Evolutionary conservation across 2,329 filamentous ascomycete species (phyloP).

Genomic region (Colletotrichum zoysiae): DNA sequence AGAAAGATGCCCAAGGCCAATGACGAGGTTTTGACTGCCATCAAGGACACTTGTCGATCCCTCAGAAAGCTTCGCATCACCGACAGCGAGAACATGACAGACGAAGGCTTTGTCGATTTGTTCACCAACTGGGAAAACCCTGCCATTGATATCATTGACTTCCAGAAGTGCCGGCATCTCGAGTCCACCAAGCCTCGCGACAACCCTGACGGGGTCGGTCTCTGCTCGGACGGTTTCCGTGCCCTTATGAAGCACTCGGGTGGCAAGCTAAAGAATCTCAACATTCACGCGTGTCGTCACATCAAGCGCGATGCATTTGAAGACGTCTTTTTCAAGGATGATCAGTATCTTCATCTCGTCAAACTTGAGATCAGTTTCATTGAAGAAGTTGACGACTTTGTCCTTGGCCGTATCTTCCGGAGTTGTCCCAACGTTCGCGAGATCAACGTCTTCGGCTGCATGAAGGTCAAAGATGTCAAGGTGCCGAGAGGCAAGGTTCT

Average conservation of each 20-base stretch:
- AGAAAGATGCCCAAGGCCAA: conserved; percentile 75
- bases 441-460: conserved; percentile 74
- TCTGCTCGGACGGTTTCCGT: conserved; percentile 81
- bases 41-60: conserved; percentile 76
- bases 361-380: conserved; percentile 85
- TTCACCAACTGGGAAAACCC: conserved; percentile 84
- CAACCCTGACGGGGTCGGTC: conserved; percentile 74
- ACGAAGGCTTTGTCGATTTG: conserved; percentile 77
- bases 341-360: conserved; percentile 74
- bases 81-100: conserved; percentile 80
- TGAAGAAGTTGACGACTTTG: conserved; percentile 73
- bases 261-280: conserved; percentile 71
- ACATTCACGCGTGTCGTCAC: conserved; percentile 87
- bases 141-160: conserved; percentile 76
- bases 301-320: conserved; percentile 80
- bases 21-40: conserved; percentile 76
- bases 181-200: conserved; percentile 78
- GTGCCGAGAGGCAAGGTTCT: conserved; percentile 69
- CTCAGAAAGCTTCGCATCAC: conserved; percentile 85
- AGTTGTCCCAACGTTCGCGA: conserved; percentile 71
- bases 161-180: conserved; percentile 82
- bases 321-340: conserved; percentile 74
- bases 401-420: conserved; percentile 74
- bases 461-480: conserved; percentile 67
- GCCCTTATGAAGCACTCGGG: conserved; percentile 90